A percentile compares a stretch with the other conserved stretches of the same genome.
These are phyloP conservation scores for Globisporangium mamillatum DNA, from an alignment of 352 stramenopile genomes.

Conservation along the genomic window DNA sequence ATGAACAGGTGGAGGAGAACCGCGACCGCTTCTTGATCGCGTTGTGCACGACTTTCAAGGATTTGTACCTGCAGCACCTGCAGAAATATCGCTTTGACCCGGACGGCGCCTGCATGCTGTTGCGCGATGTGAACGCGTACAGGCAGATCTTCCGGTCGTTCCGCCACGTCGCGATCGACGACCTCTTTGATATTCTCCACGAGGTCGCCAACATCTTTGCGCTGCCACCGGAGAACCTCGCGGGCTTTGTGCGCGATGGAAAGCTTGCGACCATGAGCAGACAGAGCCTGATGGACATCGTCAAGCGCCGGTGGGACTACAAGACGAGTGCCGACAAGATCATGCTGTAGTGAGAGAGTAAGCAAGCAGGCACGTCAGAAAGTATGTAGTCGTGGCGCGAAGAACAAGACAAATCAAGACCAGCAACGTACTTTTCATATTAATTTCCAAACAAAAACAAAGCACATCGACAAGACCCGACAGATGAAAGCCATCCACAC, in stretches of 20 bases:
- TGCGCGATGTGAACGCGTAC: conserved; percentile 76
- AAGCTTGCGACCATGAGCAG: conserved; percentile 65
- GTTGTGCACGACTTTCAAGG: conserved; percentile 60
- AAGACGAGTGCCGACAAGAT: conserved; percentile 79
- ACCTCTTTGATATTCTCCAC: conserved; percentile 75
- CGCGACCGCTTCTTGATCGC: conserved; percentile 56
- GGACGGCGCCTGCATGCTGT: conserved; percentile 76
- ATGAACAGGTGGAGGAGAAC: conserved; percentile 54
- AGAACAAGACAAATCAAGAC: neutral
- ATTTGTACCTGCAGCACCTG: conserved; percentile 71
- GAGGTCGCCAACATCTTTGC: conserved; percentile 82
- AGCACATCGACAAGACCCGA: neutral
- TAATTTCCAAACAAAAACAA: neutral
- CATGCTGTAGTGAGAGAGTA: conserved; percentile 25
- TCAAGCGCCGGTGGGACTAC: conserved; percentile 84
- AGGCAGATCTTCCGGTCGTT: conserved; percentile 59
- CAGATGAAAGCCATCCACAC: neutral
- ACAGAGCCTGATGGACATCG: conserved; percentile 53
- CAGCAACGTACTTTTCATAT: neutral
- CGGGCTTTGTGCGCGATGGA: conserved; percentile 69
- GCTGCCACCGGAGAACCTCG: conserved; percentile 73
- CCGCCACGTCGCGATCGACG: conserved; percentile 46
- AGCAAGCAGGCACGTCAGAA: neutral
- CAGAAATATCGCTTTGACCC: conserved; percentile 79
- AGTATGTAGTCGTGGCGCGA: neutral